These are phyloP conservation scores for Dactylellina drechsleri DNA, from an alignment of 2,329 filamentous ascomycete species.

Conservation along the genomic window DNA sequence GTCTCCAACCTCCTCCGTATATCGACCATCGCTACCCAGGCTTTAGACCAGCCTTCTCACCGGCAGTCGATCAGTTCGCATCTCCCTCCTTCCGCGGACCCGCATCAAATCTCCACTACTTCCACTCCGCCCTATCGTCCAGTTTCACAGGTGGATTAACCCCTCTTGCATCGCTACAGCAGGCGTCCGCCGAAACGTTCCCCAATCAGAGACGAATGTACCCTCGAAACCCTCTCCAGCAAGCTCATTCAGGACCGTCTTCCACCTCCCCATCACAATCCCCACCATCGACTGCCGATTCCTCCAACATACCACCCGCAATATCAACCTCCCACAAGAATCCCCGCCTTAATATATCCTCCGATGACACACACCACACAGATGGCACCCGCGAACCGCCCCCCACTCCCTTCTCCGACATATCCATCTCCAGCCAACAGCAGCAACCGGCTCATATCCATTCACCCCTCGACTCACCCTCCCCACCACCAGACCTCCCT, in stretches of 20 bases:
- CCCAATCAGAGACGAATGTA: constrained; percentile 39
- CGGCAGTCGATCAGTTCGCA: constrained; percentile 57
- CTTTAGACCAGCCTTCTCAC: constrained; percentile 54
- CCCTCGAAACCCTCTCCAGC: constrained; percentile 23
- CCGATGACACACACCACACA: constrained; percentile 54
- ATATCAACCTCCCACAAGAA: constrained; percentile 48
- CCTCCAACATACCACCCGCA: constrained; percentile 47
- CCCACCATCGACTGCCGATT: constrained; percentile 56
- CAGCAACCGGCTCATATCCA: constrained; percentile 30
- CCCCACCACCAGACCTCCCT: constrained; percentile 36
- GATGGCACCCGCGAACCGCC: constrained; percentile 46
- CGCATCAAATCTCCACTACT: constrained; percentile 80
- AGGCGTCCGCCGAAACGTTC: constrained; percentile 48
- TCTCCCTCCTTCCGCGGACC: constrained; percentile 39
- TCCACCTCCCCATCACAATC: constrained; percentile 57
- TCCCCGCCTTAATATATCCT: constrained; percentile 32
- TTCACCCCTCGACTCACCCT: constrained; percentile 40
- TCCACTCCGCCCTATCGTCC: constrained; percentile 78
- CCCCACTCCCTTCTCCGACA: constrained; percentile 52
- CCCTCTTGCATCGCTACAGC: constrained; percentile 73
- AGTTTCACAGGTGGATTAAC: constrained; percentile 80
- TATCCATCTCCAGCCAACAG: constrained; percentile 44
- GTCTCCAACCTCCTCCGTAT: constrained; percentile 46
- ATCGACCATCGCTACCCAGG: constrained; percentile 53
- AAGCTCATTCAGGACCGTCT: constrained; percentile 48